Base-by-base conservation (phyloP, 2,329 filamentous ascomycete genomes). In the Decorospora gaudefroyi region DNA sequence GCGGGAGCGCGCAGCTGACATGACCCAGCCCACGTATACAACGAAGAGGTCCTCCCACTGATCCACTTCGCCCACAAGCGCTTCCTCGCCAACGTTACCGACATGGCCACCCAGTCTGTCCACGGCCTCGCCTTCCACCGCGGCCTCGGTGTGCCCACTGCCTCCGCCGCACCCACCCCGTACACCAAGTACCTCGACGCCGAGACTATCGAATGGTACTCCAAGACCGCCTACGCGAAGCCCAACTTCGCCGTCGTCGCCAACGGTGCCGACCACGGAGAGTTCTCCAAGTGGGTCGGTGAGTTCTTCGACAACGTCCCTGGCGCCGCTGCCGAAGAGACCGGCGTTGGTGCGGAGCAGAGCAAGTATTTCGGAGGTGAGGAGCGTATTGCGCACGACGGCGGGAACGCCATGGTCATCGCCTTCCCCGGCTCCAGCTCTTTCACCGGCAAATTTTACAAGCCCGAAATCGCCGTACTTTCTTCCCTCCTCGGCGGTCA, bases 361-460 rank as follows among this genome's bases (percentile, higher is more conserved):
- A 82, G 84, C 70, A 93, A 91, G 75, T 99, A 97, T 84, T 88
- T 84, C 68, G 93, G 93, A 72, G 95, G 93, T 68, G 90, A 99
- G 80, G 89, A 95, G 78, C 89, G 93, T 62, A 87, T 88, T 59
- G 79, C 87, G 54, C 87, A 90, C 72, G 79, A 78, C 48, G 78
- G 79, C 55, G 87, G 88, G 59, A 96, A 95, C 76, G 81, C 90
- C 29, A 72, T 96, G 61, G 88, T 96, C 59, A 83, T 99, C 68
- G 93, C 84, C 53, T 97, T 99, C 86, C 88, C 90, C 45, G 91
- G 92, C 49, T 90, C 90, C 53, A 87, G 89, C 74, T 84, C 86
- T 25, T 82, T 82, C 64, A 85, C 83, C 26, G 80, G 80, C 61
- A 78, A 79, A 54, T 84, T 83, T 64, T 90, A 88, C 79, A 95